Base-by-base conservation (phyloP, 345 rosid genomes). In the Atalantia buxifolia region DNA sequence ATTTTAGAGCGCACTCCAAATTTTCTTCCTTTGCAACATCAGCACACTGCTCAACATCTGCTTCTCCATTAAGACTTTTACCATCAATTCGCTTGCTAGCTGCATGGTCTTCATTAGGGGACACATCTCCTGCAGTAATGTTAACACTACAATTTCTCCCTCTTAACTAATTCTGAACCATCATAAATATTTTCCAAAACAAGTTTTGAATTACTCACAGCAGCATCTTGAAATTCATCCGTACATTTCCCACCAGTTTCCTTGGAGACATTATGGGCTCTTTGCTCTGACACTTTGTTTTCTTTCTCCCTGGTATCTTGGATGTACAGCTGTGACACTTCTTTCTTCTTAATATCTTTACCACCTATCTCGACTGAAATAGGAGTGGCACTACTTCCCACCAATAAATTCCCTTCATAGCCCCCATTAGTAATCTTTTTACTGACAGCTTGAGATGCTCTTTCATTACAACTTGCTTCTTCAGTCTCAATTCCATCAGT, bases 21-120 rank as follows among this genome's bases (percentile, higher is more conserved):
- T 16, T 69, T 72, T 61, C 71, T 65, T 57, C 81, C 73, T 62
- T 22, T 28, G 66, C 55, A 68, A 45, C 25, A n/a, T 45, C 55
- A 33, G 13, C 55, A 69, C 50, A 67, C 68, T 35, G 76, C 62
- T 72, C 81, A 77, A 71, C 59, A 55, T 38, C 40, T 13, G 71
- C 61, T 48, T 66, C 82, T 71, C 45, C 69, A 9, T 59, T 33
- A 35, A 21, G 28, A 61, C 72, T 53, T 50, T 59, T 28, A 10
- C 25, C 63, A n/a, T 33, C 40, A 31, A 45, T 24, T 48, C 45
- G 45, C 76, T 16, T 56, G 22, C 38, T 78, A 12, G 76, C 72
- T 38, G 59, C 61, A 69, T 28, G 9, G 66, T 19, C 31, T 19
- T 77, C 63, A 16, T 18, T 24, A 8, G 38, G 13, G 30, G 77